These are phyloP conservation scores for Xylariaceae sp. DNA, from an alignment of 2,329 filamentous ascomycete genomes.

Conservation along the genomic window DNA sequence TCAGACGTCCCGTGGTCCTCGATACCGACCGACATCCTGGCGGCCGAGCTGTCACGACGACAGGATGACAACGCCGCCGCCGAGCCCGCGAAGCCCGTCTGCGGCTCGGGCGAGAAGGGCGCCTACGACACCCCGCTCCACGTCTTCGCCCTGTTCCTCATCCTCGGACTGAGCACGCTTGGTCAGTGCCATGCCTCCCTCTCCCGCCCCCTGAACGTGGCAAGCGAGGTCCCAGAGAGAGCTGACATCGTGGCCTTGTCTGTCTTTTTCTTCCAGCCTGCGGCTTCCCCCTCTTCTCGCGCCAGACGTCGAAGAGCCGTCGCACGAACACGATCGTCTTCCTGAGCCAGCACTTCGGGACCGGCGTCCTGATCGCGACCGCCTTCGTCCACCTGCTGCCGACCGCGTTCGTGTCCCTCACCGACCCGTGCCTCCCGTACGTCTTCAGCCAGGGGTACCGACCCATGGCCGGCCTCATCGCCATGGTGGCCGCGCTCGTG, in stretches of 20 bases:
- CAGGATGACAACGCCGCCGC: slow-evolving; percentile 25
- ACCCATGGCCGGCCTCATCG: slow-evolving; percentile 72
- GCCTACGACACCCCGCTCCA: slow-evolving; percentile 61
- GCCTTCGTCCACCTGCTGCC: slow-evolving; percentile 73
- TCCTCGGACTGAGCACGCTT: slow-evolving; percentile 52
- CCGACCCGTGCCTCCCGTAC: slow-evolving; percentile 63
- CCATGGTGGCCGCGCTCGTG: slow-evolving; percentile 72
- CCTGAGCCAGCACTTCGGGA: slow-evolving; percentile 68
- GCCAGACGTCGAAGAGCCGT: slow-evolving; percentile 47
- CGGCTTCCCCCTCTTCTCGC: slow-evolving; percentile 58
- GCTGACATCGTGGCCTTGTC: not conserved
- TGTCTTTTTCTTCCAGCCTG: slow-evolving; percentile 38
- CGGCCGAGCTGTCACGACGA: slow-evolving; percentile 45
- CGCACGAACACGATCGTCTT: slow-evolving; percentile 56
- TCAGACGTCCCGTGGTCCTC: slow-evolving; percentile 36
- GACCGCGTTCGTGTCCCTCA: slow-evolving; percentile 59
- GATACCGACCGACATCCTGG: slow-evolving; percentile 44
- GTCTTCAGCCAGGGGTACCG: slow-evolving; percentile 76
- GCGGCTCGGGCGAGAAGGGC: slow-evolving; percentile 44
- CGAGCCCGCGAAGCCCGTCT: slow-evolving; percentile 40
- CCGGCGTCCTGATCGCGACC: slow-evolving; percentile 77
- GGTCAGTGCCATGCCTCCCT: slow-evolving; percentile 30
- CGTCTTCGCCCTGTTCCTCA: slow-evolving; percentile 60
- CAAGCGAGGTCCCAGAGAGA: no score
- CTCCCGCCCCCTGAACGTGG: no score